A percentile compares a stretch with the other conserved stretches of the same genome.
Evolutionary conservation across 169 alveolate genomes (phyloP).

Genomic region (Ichthyophthirius multifiliis): DNA sequence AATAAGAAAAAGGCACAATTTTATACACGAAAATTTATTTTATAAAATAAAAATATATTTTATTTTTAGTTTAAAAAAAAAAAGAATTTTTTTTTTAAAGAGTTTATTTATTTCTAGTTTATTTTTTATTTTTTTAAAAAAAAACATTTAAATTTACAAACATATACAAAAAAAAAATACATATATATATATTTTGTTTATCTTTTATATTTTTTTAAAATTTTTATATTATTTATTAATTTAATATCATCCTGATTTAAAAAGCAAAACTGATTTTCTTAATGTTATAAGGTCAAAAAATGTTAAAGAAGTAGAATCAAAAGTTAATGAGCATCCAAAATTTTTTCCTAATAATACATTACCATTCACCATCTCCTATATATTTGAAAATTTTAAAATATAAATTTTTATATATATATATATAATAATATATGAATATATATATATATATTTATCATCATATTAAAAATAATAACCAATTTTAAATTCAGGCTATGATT

Average conservation of each 20-base stretch:
- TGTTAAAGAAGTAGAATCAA: conserved; percentile 21
- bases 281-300: conserved; percentile 19
- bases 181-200: too few species aligned
- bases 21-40: too few species aligned
- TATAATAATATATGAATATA: neutral
- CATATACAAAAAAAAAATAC: too few species aligned
- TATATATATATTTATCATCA: neutral
- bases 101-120: too few species aligned
- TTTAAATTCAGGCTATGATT: conserved; percentile 23
- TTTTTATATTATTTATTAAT: too few species aligned
- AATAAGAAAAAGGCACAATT: too few species aligned
- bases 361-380: conserved; percentile 43
- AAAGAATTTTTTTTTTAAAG: too few species aligned
- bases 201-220: too few species aligned
- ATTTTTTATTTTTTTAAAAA: too few species aligned
- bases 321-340: conserved; percentile 45
- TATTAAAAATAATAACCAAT: neutral
- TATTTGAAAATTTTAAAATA: neutral
- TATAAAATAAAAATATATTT: too few species aligned
- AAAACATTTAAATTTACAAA: too few species aligned
- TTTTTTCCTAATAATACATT: conserved; percentile 34
- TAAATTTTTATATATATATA: neutral
- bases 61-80: too few species aligned
- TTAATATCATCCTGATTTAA: conserved; percentile 50
- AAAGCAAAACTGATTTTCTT: conserved; percentile 34